phyloP scores from a whole-genome alignment of 148 eudicot genomes.

The Euryodendron excelsum region DNA sequence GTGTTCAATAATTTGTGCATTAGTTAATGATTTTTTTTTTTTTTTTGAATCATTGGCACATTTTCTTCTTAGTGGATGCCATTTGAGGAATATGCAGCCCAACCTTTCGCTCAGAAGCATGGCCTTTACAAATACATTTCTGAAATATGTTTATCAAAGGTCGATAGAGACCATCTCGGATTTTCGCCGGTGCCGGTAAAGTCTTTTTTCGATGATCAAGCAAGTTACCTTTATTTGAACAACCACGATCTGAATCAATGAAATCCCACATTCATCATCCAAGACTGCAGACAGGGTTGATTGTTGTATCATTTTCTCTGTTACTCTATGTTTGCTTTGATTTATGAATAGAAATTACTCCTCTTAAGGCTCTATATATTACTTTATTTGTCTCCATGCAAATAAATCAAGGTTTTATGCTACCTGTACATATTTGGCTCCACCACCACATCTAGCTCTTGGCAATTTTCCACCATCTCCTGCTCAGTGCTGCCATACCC shows the following conservation, averaged over 20 bases:
- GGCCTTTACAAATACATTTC: constrained; percentile 34
- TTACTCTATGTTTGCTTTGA: neutral
- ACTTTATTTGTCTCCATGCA: too few species aligned
- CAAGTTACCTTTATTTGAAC: constrained; percentile 51
- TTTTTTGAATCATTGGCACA: neutral
- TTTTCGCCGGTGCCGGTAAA: constrained; percentile 35
- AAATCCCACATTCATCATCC: constrained; percentile 19
- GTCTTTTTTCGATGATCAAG: constrained; percentile 19
- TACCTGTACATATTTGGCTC: too few species aligned
- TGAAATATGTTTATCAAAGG: constrained; percentile 52
- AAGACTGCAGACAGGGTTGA: too few species aligned
- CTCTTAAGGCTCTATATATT: neutral
- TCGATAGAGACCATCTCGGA: constrained; percentile 51
- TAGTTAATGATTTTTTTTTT: neutral
- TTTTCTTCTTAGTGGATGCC: constrained; percentile 62
- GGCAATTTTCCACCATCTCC: too few species aligned
- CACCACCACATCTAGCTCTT: too few species aligned
- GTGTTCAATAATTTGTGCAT: neutral
- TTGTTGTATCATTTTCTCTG: neutral
- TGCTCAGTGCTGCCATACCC: too few species aligned
- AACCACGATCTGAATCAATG: constrained; percentile 33
- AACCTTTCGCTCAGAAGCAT: constrained; percentile 40
- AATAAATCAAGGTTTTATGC: too few species aligned
- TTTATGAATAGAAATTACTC: neutral
- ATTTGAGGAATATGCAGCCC: constrained; percentile 54